A percentile compares a stretch with the other conserved stretches of the same genome.
phyloP scores from a whole-genome alignment of 2,329 filamentous ascomycete species.

The Aureobasidium leucospermi region DNA sequence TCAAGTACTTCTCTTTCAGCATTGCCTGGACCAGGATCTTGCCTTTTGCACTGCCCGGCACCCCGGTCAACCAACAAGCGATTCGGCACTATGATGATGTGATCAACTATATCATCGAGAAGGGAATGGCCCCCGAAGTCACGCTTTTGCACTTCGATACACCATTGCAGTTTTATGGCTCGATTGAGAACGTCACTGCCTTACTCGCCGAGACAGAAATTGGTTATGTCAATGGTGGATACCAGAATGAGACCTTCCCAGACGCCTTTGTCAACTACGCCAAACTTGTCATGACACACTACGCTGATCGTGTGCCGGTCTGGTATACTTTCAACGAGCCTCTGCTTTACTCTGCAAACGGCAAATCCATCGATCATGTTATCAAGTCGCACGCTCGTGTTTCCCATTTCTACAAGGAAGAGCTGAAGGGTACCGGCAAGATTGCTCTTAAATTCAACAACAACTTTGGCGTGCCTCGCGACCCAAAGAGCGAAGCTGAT shows the following conservation, averaged over 20 bases:
- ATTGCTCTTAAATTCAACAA: conserved; percentile 45
- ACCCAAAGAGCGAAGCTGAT: conserved; percentile 34
- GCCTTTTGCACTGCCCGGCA: conserved; percentile 36
- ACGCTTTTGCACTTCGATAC: conserved; percentile 40
- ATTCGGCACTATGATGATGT: conserved; percentile 41
- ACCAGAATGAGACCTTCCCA: conserved; percentile 24
- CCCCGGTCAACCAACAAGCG: conserved; percentile 37
- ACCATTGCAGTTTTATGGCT: conserved; percentile 20
- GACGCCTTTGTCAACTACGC: conserved; percentile 32
- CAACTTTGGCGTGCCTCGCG: conserved; percentile 31
- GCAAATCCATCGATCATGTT: conserved; percentile 10
- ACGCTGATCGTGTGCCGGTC: conserved; percentile 30
- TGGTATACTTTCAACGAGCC: conserved; percentile 30
- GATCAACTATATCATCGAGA: conserved; percentile 36
- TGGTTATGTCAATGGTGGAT: conserved; percentile 15
- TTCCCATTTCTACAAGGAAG: conserved; percentile 45
- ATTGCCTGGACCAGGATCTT: conserved; percentile 42
- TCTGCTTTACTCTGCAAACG: conserved; percentile 1
- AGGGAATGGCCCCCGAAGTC: conserved; percentile 37
- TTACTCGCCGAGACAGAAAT: conserved; percentile 19
- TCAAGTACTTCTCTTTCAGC: conserved; percentile 32
- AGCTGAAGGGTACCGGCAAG: conserved; percentile 44
- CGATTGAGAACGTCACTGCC: conserved; percentile 1
- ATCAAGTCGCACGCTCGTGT: conserved; percentile 20
- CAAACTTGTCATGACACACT: conserved; percentile 29